phyloP scores from a whole-genome alignment of 2,329 filamentous ascomycete genomes.

The Apiospora phragmitis region DNA sequence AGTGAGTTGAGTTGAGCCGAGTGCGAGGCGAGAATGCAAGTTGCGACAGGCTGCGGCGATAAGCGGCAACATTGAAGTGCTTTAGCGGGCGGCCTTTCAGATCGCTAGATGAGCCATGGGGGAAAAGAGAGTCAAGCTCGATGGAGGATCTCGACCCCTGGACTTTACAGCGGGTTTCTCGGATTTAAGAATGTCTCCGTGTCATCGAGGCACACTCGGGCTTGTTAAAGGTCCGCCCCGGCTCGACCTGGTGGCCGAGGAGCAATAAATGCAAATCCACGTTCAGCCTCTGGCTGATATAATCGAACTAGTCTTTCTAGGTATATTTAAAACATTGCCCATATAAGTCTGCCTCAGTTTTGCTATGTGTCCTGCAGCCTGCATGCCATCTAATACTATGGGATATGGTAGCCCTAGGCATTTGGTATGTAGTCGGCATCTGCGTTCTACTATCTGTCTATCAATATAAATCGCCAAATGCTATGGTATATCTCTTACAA shows the following conservation, averaged over 20 bases:
- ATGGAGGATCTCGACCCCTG: slow-evolving; percentile 7
- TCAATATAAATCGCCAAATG: too few species aligned
- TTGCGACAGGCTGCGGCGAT: background rate
- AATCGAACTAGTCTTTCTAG: background rate
- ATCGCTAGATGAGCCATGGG: slow-evolving; percentile 11
- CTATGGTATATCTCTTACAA: background rate
- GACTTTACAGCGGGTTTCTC: slow-evolving; percentile 8
- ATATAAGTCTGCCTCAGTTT: background rate
- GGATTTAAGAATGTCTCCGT: slow-evolving; percentile 13
- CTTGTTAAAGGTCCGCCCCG: background rate
- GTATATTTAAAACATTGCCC: background rate
- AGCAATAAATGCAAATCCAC: background rate
- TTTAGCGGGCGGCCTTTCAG: background rate
- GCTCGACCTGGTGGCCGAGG: background rate
- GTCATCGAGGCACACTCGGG: background rate
- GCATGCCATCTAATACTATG: background rate
- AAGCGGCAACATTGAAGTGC: background rate
- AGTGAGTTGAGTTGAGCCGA: slow-evolving; percentile 4
- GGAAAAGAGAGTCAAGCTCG: slow-evolving; percentile 9
- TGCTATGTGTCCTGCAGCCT: background rate
- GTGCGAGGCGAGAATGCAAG: background rate
- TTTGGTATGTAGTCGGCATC: too few species aligned
- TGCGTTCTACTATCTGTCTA: too few species aligned
- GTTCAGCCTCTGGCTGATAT: background rate
- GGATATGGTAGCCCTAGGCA: background rate